phyloP scores from a whole-genome alignment of 305 asterid genomes.

The Fraxinus platypoda region DNA sequence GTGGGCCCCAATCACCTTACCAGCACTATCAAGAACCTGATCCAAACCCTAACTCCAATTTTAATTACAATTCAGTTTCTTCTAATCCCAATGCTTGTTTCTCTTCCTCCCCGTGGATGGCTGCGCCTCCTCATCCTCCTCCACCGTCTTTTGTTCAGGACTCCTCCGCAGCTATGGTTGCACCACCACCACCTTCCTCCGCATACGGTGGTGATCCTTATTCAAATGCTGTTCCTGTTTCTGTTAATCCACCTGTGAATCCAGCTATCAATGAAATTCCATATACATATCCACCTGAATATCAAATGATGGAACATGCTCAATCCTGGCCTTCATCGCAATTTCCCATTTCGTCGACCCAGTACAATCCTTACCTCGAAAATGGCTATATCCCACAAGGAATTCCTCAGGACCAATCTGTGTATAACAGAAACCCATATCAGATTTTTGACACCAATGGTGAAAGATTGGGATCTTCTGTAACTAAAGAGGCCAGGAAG shows the following conservation, averaged over 20 bases:
- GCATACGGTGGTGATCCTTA: slow-evolving; percentile 33
- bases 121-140: slow-evolving; percentile 1
- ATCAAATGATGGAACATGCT: slow-evolving; percentile 48
- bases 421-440: slow-evolving; percentile 39
- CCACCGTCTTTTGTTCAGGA: slow-evolving; percentile 20
- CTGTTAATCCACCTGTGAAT: slow-evolving; percentile 17
- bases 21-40: slow-evolving; percentile 27
- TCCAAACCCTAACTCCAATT: slow-evolving; percentile 34
- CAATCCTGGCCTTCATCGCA: slow-evolving; percentile 48
- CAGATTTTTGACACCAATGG: slow-evolving; percentile 45
- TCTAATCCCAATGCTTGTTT: slow-evolving; percentile 35
- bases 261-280: slow-evolving; percentile 40
- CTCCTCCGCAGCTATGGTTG: slow-evolving; percentile 19
- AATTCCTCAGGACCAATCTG: slow-evolving; percentile 33
- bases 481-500: slow-evolving; percentile 88
- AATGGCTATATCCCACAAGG: neutral
- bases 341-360: slow-evolving; percentile 35
- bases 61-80: slow-evolving; percentile 16
- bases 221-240: slow-evolving; percentile 8
- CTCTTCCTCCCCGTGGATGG: slow-evolving; percentile 36
- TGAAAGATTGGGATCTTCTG: slow-evolving; percentile 59
- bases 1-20: slow-evolving; percentile 20
- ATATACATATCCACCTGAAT: slow-evolving; percentile 35
- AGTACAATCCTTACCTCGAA: slow-evolving; percentile 40
- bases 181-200: slow-evolving; percentile 25